These are phyloP conservation scores for Trypanosoma platydactyli DNA, from an alignment of 208 protist genomes.

Conservation along the genomic window DNA sequence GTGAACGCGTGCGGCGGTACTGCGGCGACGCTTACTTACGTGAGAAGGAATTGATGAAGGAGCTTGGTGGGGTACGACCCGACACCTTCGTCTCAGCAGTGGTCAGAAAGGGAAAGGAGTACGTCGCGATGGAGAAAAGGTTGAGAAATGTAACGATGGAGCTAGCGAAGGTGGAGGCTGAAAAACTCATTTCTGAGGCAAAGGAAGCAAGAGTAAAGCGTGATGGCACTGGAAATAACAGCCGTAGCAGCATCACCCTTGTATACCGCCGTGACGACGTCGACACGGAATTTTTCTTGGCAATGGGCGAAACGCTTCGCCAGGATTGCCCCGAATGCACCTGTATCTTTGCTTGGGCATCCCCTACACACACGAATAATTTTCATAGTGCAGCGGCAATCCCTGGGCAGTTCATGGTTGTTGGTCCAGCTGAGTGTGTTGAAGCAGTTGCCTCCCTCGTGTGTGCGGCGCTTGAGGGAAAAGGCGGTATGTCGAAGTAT, in stretches of 20 bases:
- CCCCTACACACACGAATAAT: slow-evolving; percentile 11
- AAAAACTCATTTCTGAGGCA: slow-evolving; percentile 34
- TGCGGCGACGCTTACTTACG: slow-evolving; percentile 67
- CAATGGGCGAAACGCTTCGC: slow-evolving; percentile 34
- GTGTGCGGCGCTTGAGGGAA: slow-evolving; percentile 48
- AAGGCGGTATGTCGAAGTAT: slow-evolving; percentile 69
- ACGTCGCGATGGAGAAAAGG: slow-evolving; percentile 50
- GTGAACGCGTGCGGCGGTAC: slow-evolving; percentile 47
- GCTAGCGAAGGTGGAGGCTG: slow-evolving; percentile 43
- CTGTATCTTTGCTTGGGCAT: slow-evolving; percentile 62
- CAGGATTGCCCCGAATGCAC: slow-evolving; percentile 34
- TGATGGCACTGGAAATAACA: not conserved
- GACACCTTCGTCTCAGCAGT: slow-evolving; percentile 55
- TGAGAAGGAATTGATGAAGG: slow-evolving; percentile 57
- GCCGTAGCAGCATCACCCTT: slow-evolving; percentile 11
- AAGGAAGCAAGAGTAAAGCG: not conserved
- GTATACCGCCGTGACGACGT: slow-evolving; percentile 67
- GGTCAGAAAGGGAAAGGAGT: slow-evolving; percentile 49
- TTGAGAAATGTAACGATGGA: slow-evolving; percentile 57
- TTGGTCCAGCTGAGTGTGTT: slow-evolving; percentile 41
- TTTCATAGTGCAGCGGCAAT: slow-evolving; percentile 24
- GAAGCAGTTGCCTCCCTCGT: slow-evolving; percentile 36
- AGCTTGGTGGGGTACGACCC: slow-evolving; percentile 61
- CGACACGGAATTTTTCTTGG: slow-evolving; percentile 62
- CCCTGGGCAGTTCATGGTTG: slow-evolving; percentile 66